Conservation (phyloP, 176 grass and related monocot genomes). For the Urochloa ruziziensis region DNA sequence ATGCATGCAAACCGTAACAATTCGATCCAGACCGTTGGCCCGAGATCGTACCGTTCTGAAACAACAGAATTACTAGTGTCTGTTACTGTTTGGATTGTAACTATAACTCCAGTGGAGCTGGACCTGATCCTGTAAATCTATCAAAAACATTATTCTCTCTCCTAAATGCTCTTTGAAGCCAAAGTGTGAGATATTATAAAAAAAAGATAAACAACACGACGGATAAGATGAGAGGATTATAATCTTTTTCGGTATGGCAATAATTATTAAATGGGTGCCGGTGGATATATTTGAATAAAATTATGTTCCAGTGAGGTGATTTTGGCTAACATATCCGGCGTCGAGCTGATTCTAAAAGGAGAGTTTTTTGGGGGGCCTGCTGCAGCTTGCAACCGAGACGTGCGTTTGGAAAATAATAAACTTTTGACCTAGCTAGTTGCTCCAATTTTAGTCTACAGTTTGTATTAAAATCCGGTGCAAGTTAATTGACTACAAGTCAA, state of each 20-base stretch:
- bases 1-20: neutral
- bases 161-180: neutral
- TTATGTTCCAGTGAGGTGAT: neutral
- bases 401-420: neutral
- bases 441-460: neutral
- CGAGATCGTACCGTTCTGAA: neutral
- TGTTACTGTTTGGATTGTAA: neutral
- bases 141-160: neutral
- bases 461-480: neutral
- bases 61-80: neutral
- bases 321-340: neutral
- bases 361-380: neutral
- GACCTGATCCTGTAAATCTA: neutral
- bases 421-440: neutral
- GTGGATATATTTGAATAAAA: slow-evolving; percentile 6
- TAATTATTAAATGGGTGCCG: neutral
- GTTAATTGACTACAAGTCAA: neutral
- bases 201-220: neutral
- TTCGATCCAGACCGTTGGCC: neutral
- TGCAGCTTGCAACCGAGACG: neutral
- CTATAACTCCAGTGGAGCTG: neutral
- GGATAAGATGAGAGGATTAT: neutral
- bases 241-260: neutral
- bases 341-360: neutral
- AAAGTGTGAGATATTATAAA: neutral